Evolutionary conservation across 2,329 filamentous ascomycete genomes (phyloP), one percentile per base, ranked within the genome.

Genomic region (Trichophyton verrucosum): DNA sequence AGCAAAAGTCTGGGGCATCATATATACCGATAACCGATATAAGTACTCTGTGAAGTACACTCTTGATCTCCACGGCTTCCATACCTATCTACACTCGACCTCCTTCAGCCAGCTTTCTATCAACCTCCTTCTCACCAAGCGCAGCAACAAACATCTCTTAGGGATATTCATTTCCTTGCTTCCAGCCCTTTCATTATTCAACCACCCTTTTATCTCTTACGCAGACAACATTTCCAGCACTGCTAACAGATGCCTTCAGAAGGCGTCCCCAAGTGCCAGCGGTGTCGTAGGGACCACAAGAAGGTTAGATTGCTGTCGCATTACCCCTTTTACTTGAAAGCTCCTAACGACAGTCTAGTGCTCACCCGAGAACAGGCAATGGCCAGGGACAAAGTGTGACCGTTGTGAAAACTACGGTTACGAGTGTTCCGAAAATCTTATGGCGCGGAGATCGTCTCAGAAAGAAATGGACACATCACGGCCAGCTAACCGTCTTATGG

Each of bases 401-500:
- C 65, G 65, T 47, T 66, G 65, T 56, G 62, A 65, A 46, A 66
- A 62, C 27, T 65, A 65, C 46, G 64, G 64, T 27, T 65, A 66
- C 55, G 65, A 66, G 30, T 66, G 65, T 40, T 66, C 65, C 44
- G 63, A 65, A 42, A 66, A 66, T 46, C 57, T 65, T 61, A 66
- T 65, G 63, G 63, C 65, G 1, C 53, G 65, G 20, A 56, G 61
- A 49, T 62, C 64, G 53, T 64, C 63, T 36, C 65, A 65, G 60
- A 65, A 62, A 30, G 63, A 64, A 38, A 51, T 61, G n/a, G 62
- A 65, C 36, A 57, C 61, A 38, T 47, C 60, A 24, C 59, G 40
- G 27, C 20, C 60, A 3, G 44, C 58, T 36, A 61, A 49, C 42
- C 42, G 63, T 15, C n/a, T 61, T 51, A 56, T 58, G 44, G 60